These are phyloP conservation scores for Fabrea salina DNA, from an alignment of 169 alveolate genomes.

Conservation along the genomic window DNA sequence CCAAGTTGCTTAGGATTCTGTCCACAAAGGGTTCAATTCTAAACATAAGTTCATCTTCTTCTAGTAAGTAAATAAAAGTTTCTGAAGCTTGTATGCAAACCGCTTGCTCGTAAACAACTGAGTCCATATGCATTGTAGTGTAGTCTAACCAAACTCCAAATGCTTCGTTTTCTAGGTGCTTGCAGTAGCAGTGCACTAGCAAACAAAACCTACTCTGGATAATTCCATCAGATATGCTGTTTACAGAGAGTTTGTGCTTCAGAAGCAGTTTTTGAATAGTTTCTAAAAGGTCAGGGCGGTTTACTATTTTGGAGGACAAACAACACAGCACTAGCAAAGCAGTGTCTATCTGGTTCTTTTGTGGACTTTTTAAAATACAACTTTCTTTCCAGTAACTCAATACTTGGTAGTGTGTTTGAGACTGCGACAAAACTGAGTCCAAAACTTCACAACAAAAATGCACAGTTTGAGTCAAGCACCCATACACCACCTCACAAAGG, in stretches of 20 bases:
- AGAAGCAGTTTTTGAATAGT: neutral
- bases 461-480: slow-evolving; percentile 36
- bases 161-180: neutral
- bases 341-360: neutral
- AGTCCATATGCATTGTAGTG: neutral
- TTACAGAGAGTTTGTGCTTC: neutral
- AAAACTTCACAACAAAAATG: neutral
- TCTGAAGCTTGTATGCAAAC: slow-evolving; percentile 11
- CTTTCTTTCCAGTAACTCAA: neutral
- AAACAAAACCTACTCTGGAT: neutral
- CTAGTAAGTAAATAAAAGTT: neutral
- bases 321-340: neutral
- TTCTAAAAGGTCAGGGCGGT: neutral
- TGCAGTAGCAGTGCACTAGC: neutral
- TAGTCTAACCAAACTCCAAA: neutral
- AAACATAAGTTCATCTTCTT: neutral
- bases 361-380: neutral
- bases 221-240: neutral
- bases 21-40: neutral
- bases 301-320: neutral
- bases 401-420: neutral
- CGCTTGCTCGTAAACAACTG: neutral
- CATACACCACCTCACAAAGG: slow-evolving; percentile 66
- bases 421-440: neutral
- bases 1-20: neutral